Evolutionary conservation across 2,329 filamentous ascomycete genomes (phyloP).

Genomic region (Emericellopsis atlantica): DNA sequence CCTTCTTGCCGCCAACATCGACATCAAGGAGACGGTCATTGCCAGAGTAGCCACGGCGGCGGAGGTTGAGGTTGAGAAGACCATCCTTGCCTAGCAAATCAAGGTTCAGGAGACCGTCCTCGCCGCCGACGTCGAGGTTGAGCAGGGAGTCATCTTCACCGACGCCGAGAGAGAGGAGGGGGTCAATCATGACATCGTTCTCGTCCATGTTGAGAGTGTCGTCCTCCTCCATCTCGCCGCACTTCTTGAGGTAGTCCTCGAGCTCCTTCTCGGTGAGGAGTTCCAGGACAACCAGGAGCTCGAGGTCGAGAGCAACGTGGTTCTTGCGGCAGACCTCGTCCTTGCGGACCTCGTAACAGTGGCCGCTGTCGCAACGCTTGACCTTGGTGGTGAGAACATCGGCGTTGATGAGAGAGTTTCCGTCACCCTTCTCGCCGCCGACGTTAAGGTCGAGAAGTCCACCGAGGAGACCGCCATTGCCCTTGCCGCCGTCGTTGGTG

Average conservation of each 20-base stretch:
- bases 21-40: conserved; percentile 1
- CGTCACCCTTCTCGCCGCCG: conserved; percentile 5
- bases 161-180: conserved; percentile 5
- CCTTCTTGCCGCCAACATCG: conserved; percentile 3
- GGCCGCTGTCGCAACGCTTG: conserved; percentile 1
- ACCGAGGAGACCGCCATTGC: background rate
- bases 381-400: conserved; percentile 1
- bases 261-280: conserved; percentile 10
- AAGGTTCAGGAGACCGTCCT: conserved; percentile 5
- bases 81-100: conserved; percentile 3
- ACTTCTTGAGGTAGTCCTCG: conserved; percentile 9
- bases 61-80: conserved; percentile 3
- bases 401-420: conserved; percentile 5
- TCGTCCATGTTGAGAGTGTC: conserved; percentile 2
- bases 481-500: background rate
- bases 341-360: conserved; percentile 6
- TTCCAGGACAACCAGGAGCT: conserved; percentile 8
- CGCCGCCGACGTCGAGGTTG: conserved; percentile 5
- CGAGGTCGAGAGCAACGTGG: conserved; percentile 8
- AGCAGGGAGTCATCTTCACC: conserved; percentile 4
- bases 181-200: conserved; percentile 4
- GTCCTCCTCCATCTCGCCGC: conserved; percentile 3
- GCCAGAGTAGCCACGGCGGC: background rate
- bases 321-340: conserved; percentile 9
- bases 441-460: conserved; percentile 6